Base-by-base conservation (phyloP, 2,329 filamentous ascomycete genomes). In the Tolypocladium amazonense region DNA sequence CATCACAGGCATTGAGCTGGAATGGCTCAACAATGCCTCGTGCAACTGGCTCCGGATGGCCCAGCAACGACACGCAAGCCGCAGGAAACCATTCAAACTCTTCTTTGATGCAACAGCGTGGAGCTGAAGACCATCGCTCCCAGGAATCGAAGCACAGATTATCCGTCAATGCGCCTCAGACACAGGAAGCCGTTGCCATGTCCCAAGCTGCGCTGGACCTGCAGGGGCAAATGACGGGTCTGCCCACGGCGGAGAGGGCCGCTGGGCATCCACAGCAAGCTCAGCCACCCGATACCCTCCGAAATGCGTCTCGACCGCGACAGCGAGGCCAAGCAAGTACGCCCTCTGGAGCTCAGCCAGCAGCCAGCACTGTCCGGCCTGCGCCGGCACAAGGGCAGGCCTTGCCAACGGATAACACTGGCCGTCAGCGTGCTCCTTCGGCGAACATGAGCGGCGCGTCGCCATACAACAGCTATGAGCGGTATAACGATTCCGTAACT, bases 281-380 rank as follows among this genome's bases (percentile, higher is more conserved):
- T 37, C 69, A 72, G 60, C 62, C 67, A 39, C 58, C 63, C 59
- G 53, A 63, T 41, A 61, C 63, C 30, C 61, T 70, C 57, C 66
- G 68, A 30, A 64, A 69, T 14, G 68, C 68, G 60, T 75, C 75
- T 15, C 66, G 70, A 57, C 71, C 74, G 53, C 67, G 69, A 2
- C 72, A 73, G n/a, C 50, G 58, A 52, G 43, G 52, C 14, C 59
- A 56, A 11, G 35, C 30, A 2, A 53, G 35, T 15, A 57, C 45
- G 18, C 39, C 59, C 3, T 59, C 33, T n/a, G 43, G 54, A 37
- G 27, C 23, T 23, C 57, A 63, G 35, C 25, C 55, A 12, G 43
- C 59, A 18, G 52, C 56, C 8, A 62, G 54, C 45, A 57, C 59
- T 6, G 61, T 56, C 45, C 59, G 60, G 20, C 50, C 57, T 25